Conservation (phyloP, 768 basidiomycete genomes). For the Paxillus rubicundulus region DNA sequence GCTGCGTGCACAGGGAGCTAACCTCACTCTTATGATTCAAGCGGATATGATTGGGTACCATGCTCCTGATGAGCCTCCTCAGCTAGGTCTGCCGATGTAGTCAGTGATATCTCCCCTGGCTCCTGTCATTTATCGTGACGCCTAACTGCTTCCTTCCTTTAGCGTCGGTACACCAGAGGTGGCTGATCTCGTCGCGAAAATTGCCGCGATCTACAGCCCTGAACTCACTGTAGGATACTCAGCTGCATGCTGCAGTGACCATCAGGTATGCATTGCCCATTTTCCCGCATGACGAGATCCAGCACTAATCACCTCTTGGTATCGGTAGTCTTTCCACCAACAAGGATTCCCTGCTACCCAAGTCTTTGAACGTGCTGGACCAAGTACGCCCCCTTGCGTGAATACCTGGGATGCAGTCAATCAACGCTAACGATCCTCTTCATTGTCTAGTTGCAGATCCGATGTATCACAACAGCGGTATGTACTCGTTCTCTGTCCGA, state of each 20-base stretch:
- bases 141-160: not conserved
- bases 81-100: conserved; percentile 77
- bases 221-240: conserved; percentile 71
- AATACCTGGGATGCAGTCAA: not conserved
- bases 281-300: not conserved
- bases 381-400: conserved; percentile 38
- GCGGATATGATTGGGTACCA: conserved; percentile 93
- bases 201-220: conserved; percentile 79
- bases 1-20: conserved; percentile 54
- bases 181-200: conserved; percentile 67
- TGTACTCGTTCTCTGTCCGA: conserved; percentile 13
- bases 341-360: conserved; percentile 86
- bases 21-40: conserved; percentile 82
- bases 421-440: not conserved
- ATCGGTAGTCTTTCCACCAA: conserved; percentile 65
- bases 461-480: conserved; percentile 85
- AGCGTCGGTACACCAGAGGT: conserved; percentile 83
- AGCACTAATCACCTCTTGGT: conserved; percentile 1
- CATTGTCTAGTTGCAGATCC: conserved; percentile 67
- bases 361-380: conserved; percentile 84
- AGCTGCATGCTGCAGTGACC: conserved; percentile 87
- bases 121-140: not conserved
- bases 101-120: conserved; percentile 34
- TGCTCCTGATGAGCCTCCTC: conserved; percentile 70
- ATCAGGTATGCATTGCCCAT: conserved; percentile 51